Base-by-base conservation (phyloP, 305 asterid species). In the Rubia occidens region DNA sequence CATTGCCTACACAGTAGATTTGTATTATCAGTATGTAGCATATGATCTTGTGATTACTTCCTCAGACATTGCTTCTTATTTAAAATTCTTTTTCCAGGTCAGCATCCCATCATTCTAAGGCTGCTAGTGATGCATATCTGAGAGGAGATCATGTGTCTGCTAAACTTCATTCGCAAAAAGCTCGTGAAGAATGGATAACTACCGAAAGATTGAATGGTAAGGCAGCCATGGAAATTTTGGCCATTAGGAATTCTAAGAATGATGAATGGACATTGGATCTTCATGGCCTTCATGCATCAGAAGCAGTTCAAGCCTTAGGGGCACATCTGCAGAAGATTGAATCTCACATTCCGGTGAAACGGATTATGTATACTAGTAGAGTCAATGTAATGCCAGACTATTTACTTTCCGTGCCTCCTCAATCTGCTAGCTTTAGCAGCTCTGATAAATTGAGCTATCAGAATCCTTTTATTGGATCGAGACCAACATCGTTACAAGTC, bases 281-380 rank as follows among this genome's bases (percentile, higher is more conserved):
- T 78, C 98, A 92, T 82, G 98, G 98, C 74, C 92, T 92, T 74
- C 98, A 92, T 78, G 86, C 95, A 55, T 77, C 79, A 18, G 98
- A 92, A 83, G 96, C 98, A 70, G 90, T 92, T 76, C 77, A 81
- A 79, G 96, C 95, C 69, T 69, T 92, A 83, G 79, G 66, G 74
- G 89, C 83, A 69, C 96, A 82, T 67, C 80, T 92, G 65, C 82
- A 45, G 62, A 80, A 67, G 72, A 84, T 88, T 74, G 98, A 92
- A 80, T 77, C 83, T 71, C 70, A 69, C 61, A 74, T 75, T 62
- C 71, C 83, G 55, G 53, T 72, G 47, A 82, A 77, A 79, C 66
- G 60, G 73, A 64, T 67, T 35, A 61, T 63, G 4, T 60, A 63
- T 56, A 70, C 53, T 18, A 69, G 71, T 58, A 76, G 76, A 68